These are phyloP conservation scores for Paramecium pentaurelia DNA, from an alignment of 73 alveolate species.

Conservation along the genomic window DNA sequence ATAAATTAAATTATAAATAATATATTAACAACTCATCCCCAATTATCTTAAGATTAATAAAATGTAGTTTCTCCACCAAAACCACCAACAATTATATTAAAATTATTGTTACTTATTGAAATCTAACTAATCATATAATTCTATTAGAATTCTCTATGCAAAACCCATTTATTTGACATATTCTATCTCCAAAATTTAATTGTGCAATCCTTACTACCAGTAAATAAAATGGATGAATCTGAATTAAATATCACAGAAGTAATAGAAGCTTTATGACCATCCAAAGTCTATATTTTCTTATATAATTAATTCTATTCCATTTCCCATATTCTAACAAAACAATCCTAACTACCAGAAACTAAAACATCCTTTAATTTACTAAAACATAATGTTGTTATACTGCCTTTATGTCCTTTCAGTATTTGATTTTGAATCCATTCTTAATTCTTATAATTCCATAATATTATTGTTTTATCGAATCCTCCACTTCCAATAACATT, in stretches of 20 bases:
- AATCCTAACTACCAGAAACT: neutral
- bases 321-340: neutral
- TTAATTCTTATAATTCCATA: neutral
- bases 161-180: neutral
- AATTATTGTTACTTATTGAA: neutral
- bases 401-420: neutral
- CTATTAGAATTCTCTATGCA: neutral
- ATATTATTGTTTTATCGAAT: neutral
- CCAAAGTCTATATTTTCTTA: neutral
- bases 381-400: neutral
- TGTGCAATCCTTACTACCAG: neutral
- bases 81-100: neutral
- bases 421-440: neutral
- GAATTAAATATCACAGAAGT: neutral
- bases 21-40: neutral
- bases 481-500: neutral
- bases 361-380: neutral
- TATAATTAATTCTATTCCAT: neutral
- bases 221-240: neutral
- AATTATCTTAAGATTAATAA: neutral
- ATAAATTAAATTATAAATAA: neutral
- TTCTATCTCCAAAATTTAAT: neutral
- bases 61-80: neutral
- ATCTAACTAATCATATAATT: neutral
- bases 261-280: neutral